Evolutionary conservation across 2,329 filamentous ascomycete genomes (phyloP).

Genomic region (Achaetomium macrosporum): DNA sequence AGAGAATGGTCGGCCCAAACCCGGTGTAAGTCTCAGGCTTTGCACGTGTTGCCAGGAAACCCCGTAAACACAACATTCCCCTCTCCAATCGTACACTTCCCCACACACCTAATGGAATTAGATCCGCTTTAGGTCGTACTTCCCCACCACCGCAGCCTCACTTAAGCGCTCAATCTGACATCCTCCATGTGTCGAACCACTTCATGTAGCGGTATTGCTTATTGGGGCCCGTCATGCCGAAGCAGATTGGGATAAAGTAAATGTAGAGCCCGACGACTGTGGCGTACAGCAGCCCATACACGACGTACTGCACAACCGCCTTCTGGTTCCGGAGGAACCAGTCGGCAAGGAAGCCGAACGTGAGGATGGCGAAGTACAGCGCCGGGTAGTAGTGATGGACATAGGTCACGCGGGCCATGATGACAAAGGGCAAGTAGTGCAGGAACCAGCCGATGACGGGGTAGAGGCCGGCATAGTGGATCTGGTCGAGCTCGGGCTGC

Average conservation of each 20-base stretch:
- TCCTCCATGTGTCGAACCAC: constrained; percentile 86
- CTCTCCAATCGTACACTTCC: constrained; percentile 12
- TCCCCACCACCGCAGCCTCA: neutral
- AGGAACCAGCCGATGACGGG: constrained; percentile 91
- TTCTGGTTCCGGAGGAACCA: constrained; percentile 68
- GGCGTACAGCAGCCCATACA: constrained; percentile 72
- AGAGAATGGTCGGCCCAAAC: constrained; percentile 5
- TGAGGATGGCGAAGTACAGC: constrained; percentile 92
- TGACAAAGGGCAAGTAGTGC: constrained; percentile 90
- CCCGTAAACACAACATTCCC: neutral
- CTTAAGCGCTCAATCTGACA: constrained; percentile 50
- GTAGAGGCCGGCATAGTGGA: constrained; percentile 90
- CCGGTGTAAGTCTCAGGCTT: neutral
- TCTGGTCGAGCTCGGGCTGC: constrained; percentile 77
- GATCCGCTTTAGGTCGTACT: neutral
- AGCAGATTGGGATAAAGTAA: constrained; percentile 88
- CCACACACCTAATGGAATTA: constrained; percentile 3
- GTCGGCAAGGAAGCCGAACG: constrained; percentile 80
- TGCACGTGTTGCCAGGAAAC: no score
- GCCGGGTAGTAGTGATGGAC: constrained; percentile 99
- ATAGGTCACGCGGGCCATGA: constrained; percentile 98
- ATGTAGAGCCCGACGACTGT: constrained; percentile 76
- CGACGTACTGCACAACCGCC: constrained; percentile 55
- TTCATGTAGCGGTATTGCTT: constrained; percentile 85
- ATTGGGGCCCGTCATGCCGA: constrained; percentile 86